Evolutionary conservation across 2,329 filamentous ascomycete genomes (phyloP).

Genomic region (Colletotrichum orbiculare): DNA sequence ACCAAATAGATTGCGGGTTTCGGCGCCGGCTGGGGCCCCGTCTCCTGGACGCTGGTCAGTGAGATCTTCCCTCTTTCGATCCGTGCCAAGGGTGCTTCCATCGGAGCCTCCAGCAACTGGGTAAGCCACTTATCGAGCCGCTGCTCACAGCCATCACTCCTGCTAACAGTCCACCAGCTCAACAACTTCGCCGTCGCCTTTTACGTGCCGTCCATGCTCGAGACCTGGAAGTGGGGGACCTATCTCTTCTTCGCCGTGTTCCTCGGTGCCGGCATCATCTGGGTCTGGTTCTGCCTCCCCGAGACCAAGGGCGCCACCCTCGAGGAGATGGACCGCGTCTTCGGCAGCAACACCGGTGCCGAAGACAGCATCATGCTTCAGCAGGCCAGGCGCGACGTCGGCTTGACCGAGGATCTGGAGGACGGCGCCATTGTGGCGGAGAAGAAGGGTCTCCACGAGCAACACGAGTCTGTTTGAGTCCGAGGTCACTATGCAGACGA

Average conservation of each 20-base stretch:
- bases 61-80: slow-evolving; percentile 53
- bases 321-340: slow-evolving; percentile 66
- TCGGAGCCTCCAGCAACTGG: slow-evolving; percentile 57
- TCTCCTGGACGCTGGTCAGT: slow-evolving; percentile 48
- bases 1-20: slow-evolving; percentile 35
- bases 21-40: slow-evolving; percentile 46
- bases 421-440: slow-evolving; percentile 32
- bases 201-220: slow-evolving; percentile 55
- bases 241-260: slow-evolving; percentile 68
- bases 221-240: slow-evolving; percentile 58
- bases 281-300: slow-evolving; percentile 62
- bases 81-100: slow-evolving; percentile 52
- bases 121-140: slow-evolving; percentile 29
- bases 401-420: slow-evolving; percentile 36
- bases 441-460: slow-evolving; percentile 36
- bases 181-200: slow-evolving; percentile 61
- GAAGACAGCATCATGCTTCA: slow-evolving; percentile 40
- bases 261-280: slow-evolving; percentile 58
- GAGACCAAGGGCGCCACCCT: slow-evolving; percentile 67
- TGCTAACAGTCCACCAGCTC: slow-evolving; percentile 39
- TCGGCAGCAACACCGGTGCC: slow-evolving; percentile 51
- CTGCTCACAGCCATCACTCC: neutral
- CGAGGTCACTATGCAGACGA: neutral
- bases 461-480: slow-evolving; percentile 17
- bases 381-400: slow-evolving; percentile 40